Evolutionary conservation across 2,329 filamentous ascomycete genomes (phyloP), one percentile per base, ranked within the genome.

Genomic region (Botrytis porri): DNA sequence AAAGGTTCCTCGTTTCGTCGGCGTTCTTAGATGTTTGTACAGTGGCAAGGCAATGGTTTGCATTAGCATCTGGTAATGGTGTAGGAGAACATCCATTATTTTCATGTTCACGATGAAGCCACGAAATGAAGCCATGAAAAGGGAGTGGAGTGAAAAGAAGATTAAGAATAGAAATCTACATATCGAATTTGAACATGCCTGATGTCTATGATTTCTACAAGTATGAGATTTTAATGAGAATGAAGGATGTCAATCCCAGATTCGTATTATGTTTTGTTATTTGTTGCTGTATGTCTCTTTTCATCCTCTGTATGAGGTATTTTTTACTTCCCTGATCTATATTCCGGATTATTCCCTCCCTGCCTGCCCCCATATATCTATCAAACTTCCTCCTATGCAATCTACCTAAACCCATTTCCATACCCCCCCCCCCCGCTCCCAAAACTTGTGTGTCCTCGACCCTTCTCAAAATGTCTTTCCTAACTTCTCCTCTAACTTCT

Each of bases 401-500:
- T 39, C 64, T 39, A 22, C 45, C 64, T 25, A 54, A 35, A 66
- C 71, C 45, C 25, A 54, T 48, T 51, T 71, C 32, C 65, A 67
- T 41, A 29, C 9, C 59, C 39, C 45, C 39, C 9, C 59, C 39
- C 45, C 39, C 57, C 59, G n/a, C 45, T 63, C 14, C 25, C 32
- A 32, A 35, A 22, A 57, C 57, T 22, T 25, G 12, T 10, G 16
- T 57, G 1, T 37, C 43, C 39, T n/a, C 43, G 7, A 14, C 48
- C 20, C 60, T 8, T 60, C 75, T 77, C 80, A 85, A 67, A 86
- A 82, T 41, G 81, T 79, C 73, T 83, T 80, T 54, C 87, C 86
- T 63, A 91, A 81, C 73, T 83, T 84, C 78, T 84, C 82, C 64
- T 80, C 81, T 65, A 91, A 82, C 79, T 84, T 83, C 79, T 83